Base-by-base conservation (phyloP, 768 basidiomycete genomes). In the Tricholoma furcatifolium region DNA sequence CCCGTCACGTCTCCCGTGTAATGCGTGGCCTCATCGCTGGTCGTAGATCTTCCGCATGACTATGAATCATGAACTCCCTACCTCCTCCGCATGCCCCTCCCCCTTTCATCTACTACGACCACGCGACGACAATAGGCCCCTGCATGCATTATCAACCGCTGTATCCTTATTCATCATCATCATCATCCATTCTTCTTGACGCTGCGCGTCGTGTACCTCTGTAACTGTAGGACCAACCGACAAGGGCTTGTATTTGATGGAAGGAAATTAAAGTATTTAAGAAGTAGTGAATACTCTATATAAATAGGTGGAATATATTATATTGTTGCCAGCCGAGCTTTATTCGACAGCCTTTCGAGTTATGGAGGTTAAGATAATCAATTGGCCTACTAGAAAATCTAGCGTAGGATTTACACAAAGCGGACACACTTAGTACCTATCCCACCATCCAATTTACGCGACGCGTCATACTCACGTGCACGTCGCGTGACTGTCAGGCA, bases 1-100 rank as follows among this genome's bases (percentile, higher is more conserved):
- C 65, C 1, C 64, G 65, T 15, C 64, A 65, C 40, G 39, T 68
- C 45, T 65, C 64, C 31, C 68, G 67, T 9, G 56, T 70, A 24
- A 70, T 70, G 68, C 62, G 67, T 36, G 57, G 61, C 3, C 58
- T 67, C 27, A 53, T 62, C 18, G 54, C 58, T 14, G 47, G 56
- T 18, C 53, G 31, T 17, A 43, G 21, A 3, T 44, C 38, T 27
- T 51, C 52, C 34, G 57, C 38, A 14, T 54, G 34, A 40, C 1
- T 17, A 30, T 36, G 17, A 3, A 23, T 43, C 18, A 15, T 44
- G 27, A 24, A 7, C 27, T 32, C 17, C 43, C n/a, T n/a, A n/a
- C n/a, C 24, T n/a, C 32, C 17, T 45, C 31, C 14, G 9, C 50
- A 30, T 38, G 39, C 27, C 50, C 12, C 12, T 14, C 12, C 36